Evolutionary conservation across 306 rosid genomes (phyloP).

Genomic region (Medicago truncatula): DNA sequence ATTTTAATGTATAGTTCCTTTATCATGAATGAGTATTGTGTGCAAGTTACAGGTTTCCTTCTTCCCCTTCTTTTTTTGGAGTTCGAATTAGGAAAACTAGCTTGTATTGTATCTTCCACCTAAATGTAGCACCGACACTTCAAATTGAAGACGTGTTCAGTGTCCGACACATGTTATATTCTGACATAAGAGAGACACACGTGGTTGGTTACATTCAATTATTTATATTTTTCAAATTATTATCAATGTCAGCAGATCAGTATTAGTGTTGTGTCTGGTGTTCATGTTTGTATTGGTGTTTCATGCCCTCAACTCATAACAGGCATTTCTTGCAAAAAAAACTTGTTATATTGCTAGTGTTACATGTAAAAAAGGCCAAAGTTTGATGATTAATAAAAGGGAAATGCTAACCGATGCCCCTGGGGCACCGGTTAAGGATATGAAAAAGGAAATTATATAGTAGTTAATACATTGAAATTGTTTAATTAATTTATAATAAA

Average conservation of each 20-base stretch:
- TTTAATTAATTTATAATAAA: too few relatives aligned
- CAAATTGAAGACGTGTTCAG: neutral
- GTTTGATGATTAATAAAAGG: neutral
- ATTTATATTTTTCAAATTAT: neutral
- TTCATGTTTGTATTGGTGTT: neutral
- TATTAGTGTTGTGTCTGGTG: neutral
- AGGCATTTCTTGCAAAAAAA: neutral
- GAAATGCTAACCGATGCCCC: too few relatives aligned
- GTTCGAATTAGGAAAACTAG: neutral
- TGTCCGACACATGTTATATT: neutral
- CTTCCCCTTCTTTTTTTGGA: slow-evolving; percentile 4
- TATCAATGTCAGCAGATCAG: neutral
- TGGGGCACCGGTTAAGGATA: too few relatives aligned
- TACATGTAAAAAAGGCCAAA: too few relatives aligned
- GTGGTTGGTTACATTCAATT: neutral
- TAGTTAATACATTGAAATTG: too few relatives aligned
- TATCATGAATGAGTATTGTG: slow-evolving; percentile 15
- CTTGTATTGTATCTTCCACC: neutral
- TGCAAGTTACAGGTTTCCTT: neutral
- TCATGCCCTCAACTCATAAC: neutral
- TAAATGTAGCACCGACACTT: neutral
- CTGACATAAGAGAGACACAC: neutral
- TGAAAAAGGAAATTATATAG: too few relatives aligned
- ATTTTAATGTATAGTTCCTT: slow-evolving; percentile 42
- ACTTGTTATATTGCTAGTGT: neutral